A percentile compares a stretch with the other conserved stretches of the same genome.
Conservation (phyloP, 2,329 filamentous ascomycete genomes). For the Aureobasidium sp. region DNA sequence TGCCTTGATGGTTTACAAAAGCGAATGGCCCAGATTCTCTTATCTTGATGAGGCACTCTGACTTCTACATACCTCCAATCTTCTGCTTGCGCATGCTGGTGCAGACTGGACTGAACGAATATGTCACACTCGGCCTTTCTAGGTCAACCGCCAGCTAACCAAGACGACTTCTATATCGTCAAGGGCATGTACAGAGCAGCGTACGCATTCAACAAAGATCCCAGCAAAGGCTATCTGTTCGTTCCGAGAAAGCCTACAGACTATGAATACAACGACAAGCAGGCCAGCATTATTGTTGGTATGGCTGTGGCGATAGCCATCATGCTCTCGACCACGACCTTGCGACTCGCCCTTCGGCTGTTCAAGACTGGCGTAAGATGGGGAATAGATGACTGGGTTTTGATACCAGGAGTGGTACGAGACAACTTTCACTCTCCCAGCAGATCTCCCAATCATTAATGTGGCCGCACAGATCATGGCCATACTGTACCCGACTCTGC, state of each 20-base stretch:
- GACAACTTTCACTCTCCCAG: background rate
- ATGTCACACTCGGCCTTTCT: conserved; percentile 1
- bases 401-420: conserved; percentile 1
- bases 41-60: background rate
- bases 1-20: background rate
- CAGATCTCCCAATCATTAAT: background rate
- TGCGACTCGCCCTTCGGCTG: background rate
- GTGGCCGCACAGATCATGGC: background rate
- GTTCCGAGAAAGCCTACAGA: background rate
- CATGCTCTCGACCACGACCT: background rate
- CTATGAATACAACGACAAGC: conserved; percentile 12
- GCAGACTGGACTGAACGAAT: background rate
- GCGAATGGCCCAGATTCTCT: background rate
- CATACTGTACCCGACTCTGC: background rate
- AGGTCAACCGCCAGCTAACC: background rate
- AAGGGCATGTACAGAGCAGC: conserved; percentile 11
- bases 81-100: background rate
- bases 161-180: conserved; percentile 3
- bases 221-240: conserved; percentile 4
- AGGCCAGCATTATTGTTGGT: conserved; percentile 3
- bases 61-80: background rate
- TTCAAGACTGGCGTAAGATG: background rate
- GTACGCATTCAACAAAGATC: background rate
- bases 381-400: conserved; percentile 2
- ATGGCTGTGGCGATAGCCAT: background rate